These are phyloP conservation scores for Clavulina sp. DNA, from an alignment of 768 basidiomycete species.

Conservation along the genomic window DNA sequence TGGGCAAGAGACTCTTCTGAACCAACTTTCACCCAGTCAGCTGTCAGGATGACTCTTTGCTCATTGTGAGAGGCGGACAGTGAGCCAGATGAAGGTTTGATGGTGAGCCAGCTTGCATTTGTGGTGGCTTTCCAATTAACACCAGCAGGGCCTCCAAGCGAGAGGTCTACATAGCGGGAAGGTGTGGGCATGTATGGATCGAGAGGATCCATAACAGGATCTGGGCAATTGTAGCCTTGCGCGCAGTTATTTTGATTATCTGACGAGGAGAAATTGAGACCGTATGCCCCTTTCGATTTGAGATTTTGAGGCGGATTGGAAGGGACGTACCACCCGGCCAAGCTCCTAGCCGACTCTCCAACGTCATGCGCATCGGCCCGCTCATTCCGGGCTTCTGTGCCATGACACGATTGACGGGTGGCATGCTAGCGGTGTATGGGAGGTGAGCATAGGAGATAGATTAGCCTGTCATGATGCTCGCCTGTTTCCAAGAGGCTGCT, in stretches of 20 bases:
- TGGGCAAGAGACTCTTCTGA: too few species aligned
- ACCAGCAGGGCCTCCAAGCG: conserved; percentile 42
- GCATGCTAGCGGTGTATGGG: conserved; percentile 27
- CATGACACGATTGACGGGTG: conserved; percentile 32
- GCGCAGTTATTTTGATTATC: too few species aligned
- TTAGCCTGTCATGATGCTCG: conserved; percentile 18
- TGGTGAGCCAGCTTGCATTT: too few species aligned
- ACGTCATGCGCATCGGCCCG: conserved; percentile 45
- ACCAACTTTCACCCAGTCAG: too few species aligned
- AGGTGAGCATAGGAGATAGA: conserved; percentile 14
- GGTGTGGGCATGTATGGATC: conserved; percentile 39
- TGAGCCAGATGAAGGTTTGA: too few species aligned
- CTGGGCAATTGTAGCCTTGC: conserved; percentile 28
- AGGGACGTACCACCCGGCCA: conserved; percentile 54
- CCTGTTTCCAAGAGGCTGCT: conserved; percentile 48
- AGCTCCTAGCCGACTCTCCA: conserved; percentile 42
- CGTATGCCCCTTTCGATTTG: too few species aligned
- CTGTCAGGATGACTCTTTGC: too few species aligned
- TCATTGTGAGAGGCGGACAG: too few species aligned
- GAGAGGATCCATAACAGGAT: conserved; percentile 30
- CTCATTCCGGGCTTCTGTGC: conserved; percentile 37
- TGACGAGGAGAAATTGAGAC: too few species aligned
- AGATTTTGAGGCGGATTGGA: too few species aligned
- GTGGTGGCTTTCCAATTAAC: too few species aligned
- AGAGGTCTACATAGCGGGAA: conserved; percentile 42